Conservation (phyloP, 2,329 filamentous ascomycete species). For the Aspergillus jensenii region DNA sequence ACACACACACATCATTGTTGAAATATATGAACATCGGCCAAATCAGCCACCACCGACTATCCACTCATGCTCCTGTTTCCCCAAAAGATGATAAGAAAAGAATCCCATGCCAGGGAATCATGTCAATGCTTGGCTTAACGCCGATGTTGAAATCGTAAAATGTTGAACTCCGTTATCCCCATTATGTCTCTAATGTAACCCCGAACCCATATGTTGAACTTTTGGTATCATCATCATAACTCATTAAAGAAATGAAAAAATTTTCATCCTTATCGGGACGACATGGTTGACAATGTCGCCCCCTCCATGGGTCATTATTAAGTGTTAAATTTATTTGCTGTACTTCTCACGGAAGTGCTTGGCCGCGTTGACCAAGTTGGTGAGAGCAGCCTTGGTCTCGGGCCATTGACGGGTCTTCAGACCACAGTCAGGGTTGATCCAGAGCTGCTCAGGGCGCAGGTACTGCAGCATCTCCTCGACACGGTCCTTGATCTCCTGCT, state of each 20-base stretch:
- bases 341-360: conserved; percentile 95
- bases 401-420: conserved; percentile 98
- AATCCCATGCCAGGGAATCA: conserved; percentile 16
- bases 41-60: conserved; percentile 18
- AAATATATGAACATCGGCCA: conserved; percentile 30
- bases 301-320: conserved; percentile 25
- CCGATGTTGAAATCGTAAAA: conserved; percentile 54
- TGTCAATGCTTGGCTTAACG: conserved; percentile 25
- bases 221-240: conserved; percentile 45
- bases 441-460: conserved; percentile 97
- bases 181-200: conserved; percentile 37
- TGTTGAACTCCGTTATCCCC: conserved; percentile 41
- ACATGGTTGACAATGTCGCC: conserved; percentile 40
- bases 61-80: conserved; percentile 17
- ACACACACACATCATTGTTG: conserved; percentile 38
- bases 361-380: conserved; percentile 97
- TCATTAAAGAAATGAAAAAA: conserved; percentile 32
- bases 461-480: conserved; percentile 97
- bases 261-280: conserved; percentile 28
- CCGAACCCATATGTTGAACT: conserved; percentile 44
- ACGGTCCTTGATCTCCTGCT: conserved; percentile 98
- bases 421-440: conserved; percentile 99
- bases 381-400: conserved; percentile 94
- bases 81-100: conserved; percentile 13
- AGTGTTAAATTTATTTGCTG: conserved; percentile 29